A percentile compares a stretch with the other conserved stretches of the same genome.
Evolutionary conservation across 371 early-diverging fungal species (phyloP).

Genomic region (Aphelidium insulamus): DNA sequence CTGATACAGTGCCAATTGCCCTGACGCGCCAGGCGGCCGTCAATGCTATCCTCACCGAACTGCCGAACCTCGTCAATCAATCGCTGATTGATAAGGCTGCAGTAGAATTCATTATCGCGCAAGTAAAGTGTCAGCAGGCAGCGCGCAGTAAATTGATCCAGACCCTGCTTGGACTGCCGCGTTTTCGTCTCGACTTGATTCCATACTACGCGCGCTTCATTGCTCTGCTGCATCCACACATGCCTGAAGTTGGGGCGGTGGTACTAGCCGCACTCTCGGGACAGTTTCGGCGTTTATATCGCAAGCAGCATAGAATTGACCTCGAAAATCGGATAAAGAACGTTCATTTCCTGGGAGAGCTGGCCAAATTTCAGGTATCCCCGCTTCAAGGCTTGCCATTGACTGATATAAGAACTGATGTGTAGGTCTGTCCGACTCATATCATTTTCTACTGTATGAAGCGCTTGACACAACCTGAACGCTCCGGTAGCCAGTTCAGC

Average conservation of each 20-base stretch:
- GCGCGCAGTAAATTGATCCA: background rate
- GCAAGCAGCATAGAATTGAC: constrained; percentile 8
- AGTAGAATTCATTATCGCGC: too few relatives aligned
- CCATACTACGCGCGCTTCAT: constrained; percentile 79
- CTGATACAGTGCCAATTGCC: too few relatives aligned
- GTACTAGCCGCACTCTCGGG: constrained; percentile 43
- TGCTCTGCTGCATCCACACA: constrained; percentile 59
- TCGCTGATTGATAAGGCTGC: too few relatives aligned
- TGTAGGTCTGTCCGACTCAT: too few relatives aligned
- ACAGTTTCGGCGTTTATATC: too few relatives aligned
- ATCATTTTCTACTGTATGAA: constrained; percentile 62
- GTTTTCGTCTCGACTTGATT: constrained; percentile 56
- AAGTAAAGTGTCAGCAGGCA: too few relatives aligned
- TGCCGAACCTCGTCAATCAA: too few relatives aligned
- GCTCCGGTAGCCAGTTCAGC: constrained; percentile 53
- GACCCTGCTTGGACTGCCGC: constrained; percentile 48
- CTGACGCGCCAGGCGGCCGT: too few relatives aligned
- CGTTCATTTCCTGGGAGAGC: constrained; percentile 64
- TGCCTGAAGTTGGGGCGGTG: constrained; percentile 53
- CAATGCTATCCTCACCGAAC: too few relatives aligned
- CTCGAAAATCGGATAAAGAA: constrained; percentile 23
- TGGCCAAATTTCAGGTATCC: constrained; percentile 71
- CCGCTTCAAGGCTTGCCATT: too few relatives aligned
- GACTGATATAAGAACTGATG: too few relatives aligned
- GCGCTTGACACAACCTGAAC: constrained; percentile 54